A percentile compares a stretch with the other conserved stretches of the same genome.
Evolutionary conservation across 352 stramenopile species (phyloP).

Genomic region (Phytophthora sansomeana): DNA sequence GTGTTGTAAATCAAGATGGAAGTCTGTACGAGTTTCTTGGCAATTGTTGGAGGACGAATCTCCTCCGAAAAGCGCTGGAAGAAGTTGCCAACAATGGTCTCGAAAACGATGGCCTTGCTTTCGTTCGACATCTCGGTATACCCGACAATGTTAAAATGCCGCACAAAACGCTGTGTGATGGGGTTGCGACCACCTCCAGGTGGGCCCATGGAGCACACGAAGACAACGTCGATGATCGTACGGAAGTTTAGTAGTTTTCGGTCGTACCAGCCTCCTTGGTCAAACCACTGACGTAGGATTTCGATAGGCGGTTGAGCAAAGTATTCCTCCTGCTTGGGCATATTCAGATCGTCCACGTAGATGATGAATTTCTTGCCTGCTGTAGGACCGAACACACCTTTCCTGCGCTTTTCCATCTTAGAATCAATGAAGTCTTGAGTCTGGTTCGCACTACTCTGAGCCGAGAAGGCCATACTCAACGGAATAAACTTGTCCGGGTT

Average conservation of each 20-base stretch:
- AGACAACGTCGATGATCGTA: conserved; percentile 92
- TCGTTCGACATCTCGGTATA: conserved; percentile 88
- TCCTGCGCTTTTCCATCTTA: conserved; percentile 94
- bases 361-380: conserved; percentile 94
- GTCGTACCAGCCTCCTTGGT: conserved; percentile 96
- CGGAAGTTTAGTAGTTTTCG: conserved; percentile 92
- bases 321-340: conserved; percentile 95
- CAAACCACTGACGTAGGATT: conserved; percentile 95
- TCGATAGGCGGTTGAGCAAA: conserved; percentile 96
- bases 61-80: conserved; percentile 76
- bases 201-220: conserved; percentile 86
- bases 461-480: conserved; percentile 93
- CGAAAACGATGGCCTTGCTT: conserved; percentile 85
- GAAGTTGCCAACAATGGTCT: conserved; percentile 82
- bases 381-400: conserved; percentile 93
- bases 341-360: conserved; percentile 96
- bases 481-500: conserved; percentile 93
- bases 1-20: conserved; percentile 89
- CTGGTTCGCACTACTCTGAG: conserved; percentile 93
- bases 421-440: conserved; percentile 94
- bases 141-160: conserved; percentile 89
- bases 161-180: conserved; percentile 82
- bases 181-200: conserved; percentile 81
- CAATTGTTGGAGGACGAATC: conserved; percentile 61
- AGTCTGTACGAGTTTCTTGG: conserved; percentile 68